Conservation (phyloP, 148 eudicot genomes). For the Amaranthus hypochondriacus region DNA sequence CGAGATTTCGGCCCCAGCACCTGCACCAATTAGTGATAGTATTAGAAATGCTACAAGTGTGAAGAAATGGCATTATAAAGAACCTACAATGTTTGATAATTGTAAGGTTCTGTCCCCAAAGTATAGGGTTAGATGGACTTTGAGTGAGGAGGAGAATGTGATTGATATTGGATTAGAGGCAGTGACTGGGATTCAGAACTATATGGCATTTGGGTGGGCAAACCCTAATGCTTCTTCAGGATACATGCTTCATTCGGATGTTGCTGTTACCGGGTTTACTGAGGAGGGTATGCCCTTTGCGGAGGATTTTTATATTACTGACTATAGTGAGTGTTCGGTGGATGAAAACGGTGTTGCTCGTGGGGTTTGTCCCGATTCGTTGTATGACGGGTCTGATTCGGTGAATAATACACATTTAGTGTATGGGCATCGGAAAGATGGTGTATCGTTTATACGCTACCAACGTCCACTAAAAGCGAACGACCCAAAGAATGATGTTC, state of each 20-base stretch:
- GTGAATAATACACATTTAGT: slow-evolving; percentile 62
- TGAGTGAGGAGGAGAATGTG: slow-evolving; percentile 45
- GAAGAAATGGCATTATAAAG: slow-evolving; percentile 22
- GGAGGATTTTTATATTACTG: slow-evolving; percentile 75
- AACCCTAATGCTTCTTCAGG: slow-evolving; percentile 47
- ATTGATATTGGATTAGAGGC: slow-evolving; percentile 87
- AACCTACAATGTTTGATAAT: slow-evolving; percentile 85
- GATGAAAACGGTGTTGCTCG: slow-evolving; percentile 42
- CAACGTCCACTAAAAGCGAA: slow-evolving; percentile 48
- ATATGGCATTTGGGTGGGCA: slow-evolving; percentile 98
- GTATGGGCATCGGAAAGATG: slow-evolving; percentile 88
- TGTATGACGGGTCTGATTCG: slow-evolving; percentile 42
- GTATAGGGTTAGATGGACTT: slow-evolving; percentile 81
- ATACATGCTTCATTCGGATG: slow-evolving; percentile 75
- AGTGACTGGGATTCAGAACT: slow-evolving; percentile 55
- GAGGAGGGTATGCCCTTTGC: slow-evolving; percentile 77
- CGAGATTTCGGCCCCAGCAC: slow-evolving; percentile 30
- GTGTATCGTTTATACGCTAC: slow-evolving; percentile 69
- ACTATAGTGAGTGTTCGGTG: slow-evolving; percentile 63
- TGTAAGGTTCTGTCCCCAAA: slow-evolving; percentile 57
- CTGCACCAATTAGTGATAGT: slow-evolving; percentile 27
- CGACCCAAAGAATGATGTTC: slow-evolving; percentile 65
- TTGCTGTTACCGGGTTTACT: slow-evolving; percentile 65
- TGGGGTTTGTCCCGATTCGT: slow-evolving; percentile 82
- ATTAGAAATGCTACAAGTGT: slow-evolving; percentile 17